These are phyloP conservation scores for Nadsonia commutata DNA, from an alignment of 1,139 yeast species.

Conservation along the genomic window DNA sequence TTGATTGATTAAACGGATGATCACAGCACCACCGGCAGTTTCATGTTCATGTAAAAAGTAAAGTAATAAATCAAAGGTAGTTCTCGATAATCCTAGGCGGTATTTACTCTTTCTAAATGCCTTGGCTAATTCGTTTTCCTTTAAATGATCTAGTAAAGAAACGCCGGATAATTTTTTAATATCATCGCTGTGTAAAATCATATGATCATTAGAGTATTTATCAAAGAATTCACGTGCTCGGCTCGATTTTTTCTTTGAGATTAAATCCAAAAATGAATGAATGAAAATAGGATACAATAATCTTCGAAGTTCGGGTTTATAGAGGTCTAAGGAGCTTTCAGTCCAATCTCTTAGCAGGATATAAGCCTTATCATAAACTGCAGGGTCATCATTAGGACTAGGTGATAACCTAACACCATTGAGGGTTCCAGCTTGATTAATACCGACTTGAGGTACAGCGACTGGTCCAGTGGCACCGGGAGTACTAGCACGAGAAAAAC, in stretches of 20 bases:
- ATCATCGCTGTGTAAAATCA: conserved; percentile 65
- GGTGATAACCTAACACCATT: conserved; percentile 16
- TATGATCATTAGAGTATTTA: conserved; percentile 59
- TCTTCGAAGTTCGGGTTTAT: conserved; percentile 75
- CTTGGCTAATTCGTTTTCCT: conserved; percentile 69
- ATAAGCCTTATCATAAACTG: conserved; percentile 63
- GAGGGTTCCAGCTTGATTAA: not conserved
- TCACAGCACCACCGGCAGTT: conserved; percentile 78
- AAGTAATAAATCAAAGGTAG: conserved; percentile 69
- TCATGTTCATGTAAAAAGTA: conserved; percentile 87
- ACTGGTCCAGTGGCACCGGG: conserved; percentile 2
- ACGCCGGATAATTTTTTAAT: conserved; percentile 57
- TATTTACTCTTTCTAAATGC: conserved; percentile 64
- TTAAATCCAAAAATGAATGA: conserved; percentile 70
- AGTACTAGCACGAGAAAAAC: conserved; percentile 1
- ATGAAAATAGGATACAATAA: conserved; percentile 82
- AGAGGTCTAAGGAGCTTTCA: conserved; percentile 79
- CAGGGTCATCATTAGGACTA: conserved; percentile 40
- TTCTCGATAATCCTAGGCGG: conserved; percentile 61
- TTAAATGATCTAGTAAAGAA: conserved; percentile 64
- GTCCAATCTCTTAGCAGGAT: conserved; percentile 76
- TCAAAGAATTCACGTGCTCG: conserved; percentile 67
- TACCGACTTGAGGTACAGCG: conserved; percentile 11
- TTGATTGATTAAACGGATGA: conserved; percentile 76
- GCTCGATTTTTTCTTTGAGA: conserved; percentile 42